These are phyloP conservation scores for Trichomonascaceae sp. DNA, from an alignment of 1,139 yeast genomes.

Conservation along the genomic window DNA sequence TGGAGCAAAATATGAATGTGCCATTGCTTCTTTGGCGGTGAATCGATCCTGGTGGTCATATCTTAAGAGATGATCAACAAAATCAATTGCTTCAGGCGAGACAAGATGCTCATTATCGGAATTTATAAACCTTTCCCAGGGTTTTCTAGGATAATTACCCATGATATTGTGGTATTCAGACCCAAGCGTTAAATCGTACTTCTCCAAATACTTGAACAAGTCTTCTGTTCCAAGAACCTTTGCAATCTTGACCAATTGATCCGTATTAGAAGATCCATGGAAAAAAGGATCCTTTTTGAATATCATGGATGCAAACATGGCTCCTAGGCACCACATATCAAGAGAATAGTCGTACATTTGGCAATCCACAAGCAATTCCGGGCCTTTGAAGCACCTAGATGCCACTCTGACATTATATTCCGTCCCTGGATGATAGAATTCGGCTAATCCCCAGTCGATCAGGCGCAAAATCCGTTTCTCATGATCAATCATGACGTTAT, in stretches of 20 bases:
- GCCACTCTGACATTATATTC: conserved; percentile 97
- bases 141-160: conserved; percentile 72
- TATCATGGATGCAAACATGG: conserved; percentile 95
- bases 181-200: conserved; percentile 70
- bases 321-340: conserved; percentile 96
- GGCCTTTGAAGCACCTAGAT: conserved; percentile 96
- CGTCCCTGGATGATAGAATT: conserved; percentile 90
- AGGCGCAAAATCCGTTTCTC: conserved; percentile 61
- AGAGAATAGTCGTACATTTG: conserved; percentile 91
- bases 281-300: conserved; percentile 96
- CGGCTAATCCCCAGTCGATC: conserved; percentile 99
- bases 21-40: conserved; percentile 94
- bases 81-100: conserved; percentile 67
- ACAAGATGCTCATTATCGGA: conserved; percentile 67
- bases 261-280: conserved; percentile 94
- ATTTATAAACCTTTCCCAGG: conserved; percentile 82
- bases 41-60: conserved; percentile 94
- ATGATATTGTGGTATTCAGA: conserved; percentile 74
- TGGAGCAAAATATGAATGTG: conserved; percentile 63
- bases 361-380: conserved; percentile 89
- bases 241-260: conserved; percentile 92
- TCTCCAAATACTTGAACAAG: conserved; percentile 62
- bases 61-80: conserved; percentile 73
- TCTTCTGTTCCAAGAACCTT: conserved; percentile 89
- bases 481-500: conserved; percentile 97